These are phyloP conservation scores for Haematococcus sp. DNA, from an alignment of 139 green algal species.

Conservation along the genomic window DNA sequence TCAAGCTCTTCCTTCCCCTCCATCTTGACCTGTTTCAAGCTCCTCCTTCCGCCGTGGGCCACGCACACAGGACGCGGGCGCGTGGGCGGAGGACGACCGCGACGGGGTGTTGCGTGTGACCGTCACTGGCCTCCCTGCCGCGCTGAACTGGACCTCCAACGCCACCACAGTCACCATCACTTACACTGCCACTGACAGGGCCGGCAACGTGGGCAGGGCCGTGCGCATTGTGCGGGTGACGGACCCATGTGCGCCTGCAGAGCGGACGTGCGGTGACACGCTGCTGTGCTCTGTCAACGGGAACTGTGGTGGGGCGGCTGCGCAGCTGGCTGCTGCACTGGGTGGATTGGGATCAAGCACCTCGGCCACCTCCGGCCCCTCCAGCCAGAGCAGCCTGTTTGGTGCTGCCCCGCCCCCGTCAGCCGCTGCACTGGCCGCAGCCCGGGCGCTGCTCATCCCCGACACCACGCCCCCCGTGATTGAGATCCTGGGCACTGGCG, in stretches of 20 bases:
- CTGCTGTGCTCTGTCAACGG: slow-evolving; percentile 2
- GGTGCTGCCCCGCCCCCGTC: not conserved
- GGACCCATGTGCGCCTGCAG: not conserved
- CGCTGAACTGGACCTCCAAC: too few species aligned
- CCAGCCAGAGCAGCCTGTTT: not conserved
- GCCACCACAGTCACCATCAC: too few species aligned
- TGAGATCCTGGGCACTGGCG: not conserved
- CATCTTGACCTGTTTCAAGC: too few species aligned
- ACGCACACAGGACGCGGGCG: too few species aligned
- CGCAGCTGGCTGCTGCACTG: not conserved
- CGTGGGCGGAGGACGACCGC: too few species aligned
- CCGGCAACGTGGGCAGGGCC: too few species aligned
- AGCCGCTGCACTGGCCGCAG: not conserved
- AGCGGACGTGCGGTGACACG: not conserved
- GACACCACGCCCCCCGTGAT: slow-evolving; percentile 10
- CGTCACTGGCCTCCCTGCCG: too few species aligned
- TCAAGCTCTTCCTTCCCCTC: too few species aligned
- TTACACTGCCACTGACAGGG: too few species aligned
- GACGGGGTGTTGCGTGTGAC: too few species aligned
- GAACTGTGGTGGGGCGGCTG: not conserved
- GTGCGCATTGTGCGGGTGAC: too few species aligned
- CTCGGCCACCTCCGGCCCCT: not conserved
- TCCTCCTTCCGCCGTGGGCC: too few species aligned
- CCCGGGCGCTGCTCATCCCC: not conserved
- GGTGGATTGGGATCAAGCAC: not conserved